Conservation (phyloP, 352 stramenopile species). For the Pythium brassicae region DNA sequence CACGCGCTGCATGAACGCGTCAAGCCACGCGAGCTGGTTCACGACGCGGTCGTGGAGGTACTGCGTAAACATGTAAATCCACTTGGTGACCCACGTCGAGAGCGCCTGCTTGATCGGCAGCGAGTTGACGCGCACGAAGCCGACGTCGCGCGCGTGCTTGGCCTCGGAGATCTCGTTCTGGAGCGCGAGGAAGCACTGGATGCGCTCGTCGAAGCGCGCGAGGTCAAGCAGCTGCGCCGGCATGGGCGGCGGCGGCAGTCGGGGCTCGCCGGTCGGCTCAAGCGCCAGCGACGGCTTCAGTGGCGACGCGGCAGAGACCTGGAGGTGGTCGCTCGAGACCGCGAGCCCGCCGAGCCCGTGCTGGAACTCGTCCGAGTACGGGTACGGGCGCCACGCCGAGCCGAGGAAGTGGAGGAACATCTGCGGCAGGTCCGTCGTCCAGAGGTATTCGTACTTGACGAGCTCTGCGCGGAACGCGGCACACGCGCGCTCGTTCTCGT, state of each 20-base stretch:
- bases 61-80: slow-evolving; percentile 93
- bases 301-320: slow-evolving; percentile 10
- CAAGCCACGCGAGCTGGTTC: slow-evolving; percentile 78
- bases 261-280: neutral
- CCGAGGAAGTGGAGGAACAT: slow-evolving; percentile 86
- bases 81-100: slow-evolving; percentile 93
- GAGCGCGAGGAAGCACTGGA: slow-evolving; percentile 82
- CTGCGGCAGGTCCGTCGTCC: slow-evolving; percentile 85
- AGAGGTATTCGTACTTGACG: slow-evolving; percentile 91
- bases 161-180: slow-evolving; percentile 89
- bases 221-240: slow-evolving; percentile 75
- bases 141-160: slow-evolving; percentile 83
- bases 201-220: slow-evolving; percentile 87
- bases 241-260: slow-evolving; percentile 43
- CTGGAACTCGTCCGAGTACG: slow-evolving; percentile 11
- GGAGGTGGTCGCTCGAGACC: slow-evolving; percentile 17
- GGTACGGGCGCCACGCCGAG: slow-evolving; percentile 54
- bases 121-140: slow-evolving; percentile 90
- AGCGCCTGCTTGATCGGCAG: slow-evolving; percentile 94
- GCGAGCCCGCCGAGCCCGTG: slow-evolving; percentile 21
- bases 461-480: slow-evolving; percentile 60
- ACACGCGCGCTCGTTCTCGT: slow-evolving; percentile 70
- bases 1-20: slow-evolving; percentile 82
- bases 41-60: slow-evolving; percentile 90
- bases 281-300: neutral